phyloP scores from a whole-genome alignment of 169 alveolate genomes.

The Plasmodium blacklocki region DNA sequence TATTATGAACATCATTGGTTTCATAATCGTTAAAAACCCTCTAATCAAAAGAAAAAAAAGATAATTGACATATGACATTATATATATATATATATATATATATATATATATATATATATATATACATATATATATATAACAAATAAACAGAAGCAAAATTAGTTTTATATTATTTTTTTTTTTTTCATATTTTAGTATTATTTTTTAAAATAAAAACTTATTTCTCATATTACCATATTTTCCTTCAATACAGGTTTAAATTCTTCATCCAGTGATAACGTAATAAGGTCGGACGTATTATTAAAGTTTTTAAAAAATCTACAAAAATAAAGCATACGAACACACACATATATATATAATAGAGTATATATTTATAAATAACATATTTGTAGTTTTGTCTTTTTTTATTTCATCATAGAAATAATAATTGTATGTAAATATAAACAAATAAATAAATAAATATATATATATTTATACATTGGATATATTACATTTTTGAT shows the following conservation, averaged over 20 bases:
- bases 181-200: background rate
- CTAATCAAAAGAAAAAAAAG: constrained; percentile 8
- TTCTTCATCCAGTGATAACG: constrained; percentile 73
- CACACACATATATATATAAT: background rate
- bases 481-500: constrained; percentile 49
- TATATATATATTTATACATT: background rate
- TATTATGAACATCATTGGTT: constrained; percentile 67
- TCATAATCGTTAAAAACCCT: constrained; percentile 59
- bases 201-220: background rate
- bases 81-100: background rate
- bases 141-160: no score
- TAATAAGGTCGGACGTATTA: constrained; percentile 54
- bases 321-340: background rate
- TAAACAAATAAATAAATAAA: constrained; percentile 1
- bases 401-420: background rate
- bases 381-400: no score
- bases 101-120: background rate
- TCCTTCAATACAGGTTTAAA: constrained; percentile 67
- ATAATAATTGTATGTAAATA: background rate
- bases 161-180: background rate
- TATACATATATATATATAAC: no score
- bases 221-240: constrained; percentile 47
- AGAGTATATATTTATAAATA: background rate
- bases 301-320: constrained; percentile 66
- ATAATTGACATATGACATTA: background rate